A percentile compares a stretch with the other conserved stretches of the same genome.
Conservation (phyloP, 2,329 filamentous ascomycete genomes). For the Fusarium sambucinum region DNA sequence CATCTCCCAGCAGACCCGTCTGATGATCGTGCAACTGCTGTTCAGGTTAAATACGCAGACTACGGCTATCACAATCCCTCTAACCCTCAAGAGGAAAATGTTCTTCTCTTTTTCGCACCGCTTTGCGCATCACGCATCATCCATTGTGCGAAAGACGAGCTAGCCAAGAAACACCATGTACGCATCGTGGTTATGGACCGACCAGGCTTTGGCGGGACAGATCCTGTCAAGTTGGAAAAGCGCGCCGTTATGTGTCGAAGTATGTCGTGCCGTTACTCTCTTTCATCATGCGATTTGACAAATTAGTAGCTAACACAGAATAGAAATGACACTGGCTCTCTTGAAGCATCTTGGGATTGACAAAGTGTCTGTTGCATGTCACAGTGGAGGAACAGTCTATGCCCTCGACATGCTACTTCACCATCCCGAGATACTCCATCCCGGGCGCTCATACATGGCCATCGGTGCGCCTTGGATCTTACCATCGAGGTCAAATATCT, state of each 20-base stretch:
- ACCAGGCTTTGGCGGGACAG: conserved; percentile 24
- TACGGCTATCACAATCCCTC: conserved; percentile 23
- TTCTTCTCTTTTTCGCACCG: conserved; percentile 25
- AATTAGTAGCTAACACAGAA: background rate
- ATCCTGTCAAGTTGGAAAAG: conserved; percentile 13
- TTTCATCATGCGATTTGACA: accelerated
- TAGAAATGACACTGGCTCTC: conserved; percentile 22
- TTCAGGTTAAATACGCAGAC: conserved; percentile 23
- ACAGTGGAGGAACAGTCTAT: conserved; percentile 32
- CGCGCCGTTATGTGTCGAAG: conserved; percentile 11
- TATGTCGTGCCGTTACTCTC: background rate
- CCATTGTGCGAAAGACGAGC: conserved; percentile 21
- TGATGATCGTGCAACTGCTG: background rate
- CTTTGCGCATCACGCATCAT: conserved; percentile 22
- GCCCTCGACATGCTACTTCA: conserved; percentile 30
- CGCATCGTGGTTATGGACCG: conserved; percentile 21
- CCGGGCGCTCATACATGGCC: conserved; percentile 21
- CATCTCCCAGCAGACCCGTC: conserved; percentile 2
- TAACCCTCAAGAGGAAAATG: conserved; percentile 14
- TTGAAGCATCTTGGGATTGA: conserved; percentile 8
- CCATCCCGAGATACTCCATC: conserved; percentile 28
- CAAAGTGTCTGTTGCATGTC: conserved; percentile 23
- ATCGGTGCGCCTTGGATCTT: conserved; percentile 23
- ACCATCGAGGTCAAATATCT: conserved; percentile 2
- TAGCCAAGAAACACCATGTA: conserved; percentile 23